phyloP scores from a whole-genome alignment of 2,329 filamentous ascomycete species.

The Fusarium globosum region DNA sequence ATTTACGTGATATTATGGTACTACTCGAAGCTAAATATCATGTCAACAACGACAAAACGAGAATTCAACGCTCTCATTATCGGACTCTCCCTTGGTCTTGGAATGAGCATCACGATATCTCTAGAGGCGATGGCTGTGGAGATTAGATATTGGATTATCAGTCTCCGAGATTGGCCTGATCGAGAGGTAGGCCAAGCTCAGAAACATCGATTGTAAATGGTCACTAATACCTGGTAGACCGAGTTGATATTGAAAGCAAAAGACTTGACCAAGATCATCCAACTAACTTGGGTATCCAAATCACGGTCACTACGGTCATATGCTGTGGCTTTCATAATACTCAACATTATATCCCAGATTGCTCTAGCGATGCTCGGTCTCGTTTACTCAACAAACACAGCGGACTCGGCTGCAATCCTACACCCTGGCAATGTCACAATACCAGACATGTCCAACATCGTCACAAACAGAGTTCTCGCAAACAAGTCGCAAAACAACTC shows the following conservation, averaged over 20 bases:
- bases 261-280: conserved; percentile 35
- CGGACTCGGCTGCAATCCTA: conserved; percentile 49
- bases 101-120: conserved; percentile 54
- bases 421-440: conserved; percentile 50
- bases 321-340: conserved; percentile 30
- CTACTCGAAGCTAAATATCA: conserved; percentile 28
- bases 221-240: conserved; percentile 9
- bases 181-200: conserved; percentile 50
- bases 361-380: conserved; percentile 56
- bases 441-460: conserved; percentile 51
- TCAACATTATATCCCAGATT: conserved; percentile 50
- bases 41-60: conserved; percentile 48
- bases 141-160: conserved; percentile 60
- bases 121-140: conserved; percentile 58
- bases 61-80: conserved; percentile 59
- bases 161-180: conserved; percentile 49
- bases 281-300: conserved; percentile 27
- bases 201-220: not conserved
- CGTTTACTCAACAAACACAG: conserved; percentile 55
- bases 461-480: conserved; percentile 46
- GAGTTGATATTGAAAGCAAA: conserved; percentile 38
- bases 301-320: conserved; percentile 31
- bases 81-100: conserved; percentile 50
- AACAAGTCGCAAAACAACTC: conserved; percentile 14
- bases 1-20: conserved; percentile 35